Evolutionary conservation across 2,329 filamentous ascomycete genomes (phyloP), one percentile per base, ranked within the genome.

Genomic region (Aphanoascus verrucosus): DNA sequence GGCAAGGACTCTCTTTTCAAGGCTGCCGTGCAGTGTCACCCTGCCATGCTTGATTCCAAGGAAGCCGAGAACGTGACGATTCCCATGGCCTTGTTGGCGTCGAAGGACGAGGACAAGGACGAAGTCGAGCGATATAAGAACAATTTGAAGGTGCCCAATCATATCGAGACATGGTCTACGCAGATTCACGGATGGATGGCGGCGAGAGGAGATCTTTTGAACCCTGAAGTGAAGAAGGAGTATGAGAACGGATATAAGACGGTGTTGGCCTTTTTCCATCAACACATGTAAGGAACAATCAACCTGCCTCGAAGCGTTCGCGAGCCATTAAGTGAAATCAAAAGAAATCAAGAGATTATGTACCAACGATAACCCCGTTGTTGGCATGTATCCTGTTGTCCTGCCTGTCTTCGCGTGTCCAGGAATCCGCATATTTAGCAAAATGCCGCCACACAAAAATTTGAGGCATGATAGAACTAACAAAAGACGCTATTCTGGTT

Each of bases 21-120:
- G 63, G 76, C 71, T 20, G 77, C 73, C 8, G 77, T 73, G 1
- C 66, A 74, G 7, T 72, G 67, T 57, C 77, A 79, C 61, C 77
- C 77, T 5, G 77, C 77, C 42, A 78, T 79, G 77, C 71, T 80
- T 7, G 77, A 78, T 53, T 70, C 70, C 28, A 70, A 73, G 44
- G 77, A 80, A 58, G 77, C 77, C 0, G 65, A 70, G 12, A 72
- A 73, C 3, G 67, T 79, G 49, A 74, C 72, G 1, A 78, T 80
- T 49, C 77, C 77, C 1, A 75, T 74, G 62, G 69, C 71, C 17
- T 72, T 79, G 69, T 69, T 80, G 38, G 75, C 77, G 1, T 74
- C 69, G 40, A 73, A 71, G 61, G 77, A 78, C 49, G 77, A 80
- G 67, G 64, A 69, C 48, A 74, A 74, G 59, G 71, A 74, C 1